A percentile compares a stretch with the other conserved stretches of the same genome.
Evolutionary conservation across 2,329 filamentous ascomycete species (phyloP).

Genomic region (Cytospora paraplurivora): DNA sequence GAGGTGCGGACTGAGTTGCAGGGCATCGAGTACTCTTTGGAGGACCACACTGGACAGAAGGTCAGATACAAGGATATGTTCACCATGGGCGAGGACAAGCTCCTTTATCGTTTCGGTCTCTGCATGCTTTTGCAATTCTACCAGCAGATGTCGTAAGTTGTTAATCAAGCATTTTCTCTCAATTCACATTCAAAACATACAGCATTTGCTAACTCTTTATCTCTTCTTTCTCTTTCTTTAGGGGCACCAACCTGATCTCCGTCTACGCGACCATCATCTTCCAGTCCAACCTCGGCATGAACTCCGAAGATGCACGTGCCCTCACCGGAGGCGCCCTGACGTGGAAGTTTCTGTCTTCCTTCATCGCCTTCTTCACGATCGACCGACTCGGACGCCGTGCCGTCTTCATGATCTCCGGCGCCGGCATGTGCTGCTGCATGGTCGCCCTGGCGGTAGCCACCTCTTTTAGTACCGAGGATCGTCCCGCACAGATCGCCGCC

Average conservation of each 20-base stretch:
- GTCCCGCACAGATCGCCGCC: slow-evolving; percentile 51
- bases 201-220: neutral
- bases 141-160: slow-evolving; percentile 47
- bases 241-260: slow-evolving; percentile 50
- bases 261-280: slow-evolving; percentile 48
- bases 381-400: slow-evolving; percentile 53
- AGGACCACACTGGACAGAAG: slow-evolving; percentile 40
- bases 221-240: neutral
- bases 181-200: too few species aligned
- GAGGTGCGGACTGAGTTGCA: slow-evolving; percentile 27
- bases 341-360: slow-evolving; percentile 57
- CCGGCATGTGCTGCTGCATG: slow-evolving; percentile 59
- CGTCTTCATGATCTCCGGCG: slow-evolving; percentile 54
- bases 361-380: slow-evolving; percentile 52
- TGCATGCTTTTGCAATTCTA: slow-evolving; percentile 53
- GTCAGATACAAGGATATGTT: slow-evolving; percentile 47
- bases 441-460: slow-evolving; percentile 54
- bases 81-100: slow-evolving; percentile 53
- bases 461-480: slow-evolving; percentile 49
- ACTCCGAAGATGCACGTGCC: slow-evolving; percentile 42
- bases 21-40: slow-evolving; percentile 29
- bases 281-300: slow-evolving; percentile 45
- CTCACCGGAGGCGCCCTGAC: slow-evolving; percentile 54
- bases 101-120: slow-evolving; percentile 52
- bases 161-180: neutral